Conservation (phyloP, 116 monocot genomes). For the Dioscorea cayenensis region DNA sequence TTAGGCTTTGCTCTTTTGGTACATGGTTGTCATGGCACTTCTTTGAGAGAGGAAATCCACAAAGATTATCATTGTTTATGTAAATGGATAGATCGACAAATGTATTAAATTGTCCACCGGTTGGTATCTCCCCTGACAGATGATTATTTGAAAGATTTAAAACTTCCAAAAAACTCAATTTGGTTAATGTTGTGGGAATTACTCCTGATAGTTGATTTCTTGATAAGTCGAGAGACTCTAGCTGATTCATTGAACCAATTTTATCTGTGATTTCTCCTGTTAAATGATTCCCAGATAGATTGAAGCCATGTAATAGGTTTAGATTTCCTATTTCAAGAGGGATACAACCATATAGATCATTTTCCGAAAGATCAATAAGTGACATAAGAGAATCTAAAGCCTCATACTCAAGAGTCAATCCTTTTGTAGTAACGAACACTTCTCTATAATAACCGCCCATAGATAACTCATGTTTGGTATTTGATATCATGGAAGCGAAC, state of each 20-base stretch:
- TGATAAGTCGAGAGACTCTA: conserved; percentile 25
- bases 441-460: neutral
- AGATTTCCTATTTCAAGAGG: conserved; percentile 16
- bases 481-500: neutral
- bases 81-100: conserved; percentile 3
- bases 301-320: conserved; percentile 3
- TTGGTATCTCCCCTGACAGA: conserved; percentile 20
- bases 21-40: neutral
- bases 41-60: conserved; percentile 9
- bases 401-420: neutral
- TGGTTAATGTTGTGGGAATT: conserved; percentile 12
- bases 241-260: conserved; percentile 1
- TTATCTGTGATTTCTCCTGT: conserved; percentile 7
- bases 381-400: neutral
- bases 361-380: neutral
- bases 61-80: conserved; percentile 1
- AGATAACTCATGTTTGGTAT: neutral
- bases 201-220: conserved; percentile 16
- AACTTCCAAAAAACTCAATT: neutral
- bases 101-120: conserved; percentile 4
- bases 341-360: conserved; percentile 13
- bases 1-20: neutral
- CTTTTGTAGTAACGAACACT: neutral
- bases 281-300: conserved; percentile 17
- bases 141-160: conserved; percentile 24